Base-by-base conservation (phyloP, 1,139 yeast genomes). In the Pichia sp. region DNA sequence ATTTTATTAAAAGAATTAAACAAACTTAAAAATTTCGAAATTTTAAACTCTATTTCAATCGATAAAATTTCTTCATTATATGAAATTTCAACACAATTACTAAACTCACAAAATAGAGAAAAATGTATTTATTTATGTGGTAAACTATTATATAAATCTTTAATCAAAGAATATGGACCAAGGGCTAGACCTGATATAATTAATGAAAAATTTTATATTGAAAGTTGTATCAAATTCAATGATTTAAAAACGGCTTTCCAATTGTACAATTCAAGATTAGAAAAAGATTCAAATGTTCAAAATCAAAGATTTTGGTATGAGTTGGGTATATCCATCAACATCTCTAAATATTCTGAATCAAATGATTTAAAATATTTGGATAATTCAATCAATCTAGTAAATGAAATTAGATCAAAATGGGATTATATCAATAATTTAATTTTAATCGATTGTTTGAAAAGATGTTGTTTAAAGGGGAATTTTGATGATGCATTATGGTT, bases 221-320 rank as follows among this genome's bases (percentile, higher is more conserved):
- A 65, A 47, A 55, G 69, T 2, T 59, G 68, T 25, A 41, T 62
- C 11, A 55, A 55, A 8, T 58, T 55, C 45, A 53, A 53, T 14
- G 49, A 62, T 30, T 52, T 47, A 29, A 47, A 57, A 3, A 53
- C 56, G 28, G 69, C 70, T 5, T 47, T 53, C 11, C 44, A 57
- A 11, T 56, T 68, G n/a, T 67, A 55, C 51, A 54, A 55, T 25
- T 51, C 65, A 0, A 58, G 71, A 50, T 52, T 54, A 29, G 49
- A 42, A 5, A 67, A 67, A 49, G 70, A 66, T 36, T 2, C 16
- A 3, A 36, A 36, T 51, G 68, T 65, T 8, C 50, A 53, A 39
- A 59, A 56, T 18, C 63, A 64, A 41, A 51, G 70, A 44, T 68
- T 67, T 44, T 68, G 71, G 71, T 56, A 53, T 28, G 70, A 68